A percentile compares a stretch with the other conserved stretches of the same genome.
Evolutionary conservation across 257 asterid genomes (phyloP).

Genomic region (Hygrophila difformis): DNA sequence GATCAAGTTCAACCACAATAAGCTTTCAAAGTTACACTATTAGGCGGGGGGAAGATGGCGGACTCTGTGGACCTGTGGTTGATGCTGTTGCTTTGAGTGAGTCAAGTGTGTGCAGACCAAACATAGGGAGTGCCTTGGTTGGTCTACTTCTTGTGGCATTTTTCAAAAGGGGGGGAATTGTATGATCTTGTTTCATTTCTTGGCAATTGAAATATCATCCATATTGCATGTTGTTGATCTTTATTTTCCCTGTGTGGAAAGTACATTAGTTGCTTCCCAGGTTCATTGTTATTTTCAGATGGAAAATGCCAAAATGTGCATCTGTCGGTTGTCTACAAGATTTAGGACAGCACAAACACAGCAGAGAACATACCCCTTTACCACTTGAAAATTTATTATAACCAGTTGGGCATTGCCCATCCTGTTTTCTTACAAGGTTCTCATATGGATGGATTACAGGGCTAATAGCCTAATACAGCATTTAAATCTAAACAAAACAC

Average conservation of each 20-base stretch:
- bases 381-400: too few species aligned
- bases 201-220: neutral
- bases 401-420: conserved; percentile 13
- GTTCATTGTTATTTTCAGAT: too few species aligned
- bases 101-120: conserved; percentile 18
- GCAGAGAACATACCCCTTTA: conserved; percentile 2
- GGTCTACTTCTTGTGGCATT: conserved; percentile 23
- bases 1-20: conserved; percentile 28
- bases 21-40: conserved; percentile 41
- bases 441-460: conserved; percentile 11
- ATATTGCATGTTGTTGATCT: too few species aligned
- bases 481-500: conserved; percentile 25
- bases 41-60: conserved; percentile 33
- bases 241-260: too few species aligned
- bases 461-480: neutral
- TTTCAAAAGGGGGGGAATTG: conserved; percentile 9
- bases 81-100: conserved; percentile 34
- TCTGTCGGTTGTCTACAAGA: too few species aligned
- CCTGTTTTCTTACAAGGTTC: conserved; percentile 14
- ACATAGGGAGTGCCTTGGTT: conserved; percentile 10
- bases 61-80: conserved; percentile 48
- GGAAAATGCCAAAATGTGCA: too few species aligned
- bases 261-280: too few species aligned
- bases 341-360: neutral
- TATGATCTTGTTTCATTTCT: neutral